Conservation (phyloP, 2,329 filamentous ascomycete genomes). For the Hansfordia pulvinata region DNA sequence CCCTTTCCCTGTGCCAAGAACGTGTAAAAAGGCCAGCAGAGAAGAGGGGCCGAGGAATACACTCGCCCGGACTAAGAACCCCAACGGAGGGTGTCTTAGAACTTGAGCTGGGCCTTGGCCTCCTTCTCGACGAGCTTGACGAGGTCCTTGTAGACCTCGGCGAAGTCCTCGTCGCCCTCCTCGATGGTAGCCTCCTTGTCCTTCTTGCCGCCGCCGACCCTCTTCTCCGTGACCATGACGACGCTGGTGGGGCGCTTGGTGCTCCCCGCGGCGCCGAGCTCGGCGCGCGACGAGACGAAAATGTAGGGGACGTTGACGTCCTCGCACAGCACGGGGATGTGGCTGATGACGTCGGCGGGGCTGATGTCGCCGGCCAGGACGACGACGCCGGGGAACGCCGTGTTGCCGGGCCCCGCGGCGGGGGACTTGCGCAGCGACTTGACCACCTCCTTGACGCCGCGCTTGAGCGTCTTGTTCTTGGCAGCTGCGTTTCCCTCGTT, state of each 20-base stretch:
- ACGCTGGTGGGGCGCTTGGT: constrained; percentile 96
- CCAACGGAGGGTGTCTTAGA: too few species aligned
- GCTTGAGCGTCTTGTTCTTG: constrained; percentile 90
- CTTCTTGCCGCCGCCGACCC: constrained; percentile 17
- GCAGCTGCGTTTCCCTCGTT: constrained; percentile 68
- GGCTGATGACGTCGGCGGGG: constrained; percentile 95
- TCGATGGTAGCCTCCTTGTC: constrained; percentile 22
- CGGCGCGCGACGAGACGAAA: constrained; percentile 83
- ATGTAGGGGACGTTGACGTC: constrained; percentile 96
- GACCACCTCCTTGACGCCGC: constrained; percentile 97
- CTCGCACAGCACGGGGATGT: constrained; percentile 95
- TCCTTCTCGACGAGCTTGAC: constrained; percentile 56
- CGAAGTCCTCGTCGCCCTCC: constrained; percentile 41
- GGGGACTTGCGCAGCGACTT: constrained; percentile 93
- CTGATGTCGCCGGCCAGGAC: constrained; percentile 95
- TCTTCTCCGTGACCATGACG: constrained; percentile 67
- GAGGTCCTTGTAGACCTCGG: constrained; percentile 49
- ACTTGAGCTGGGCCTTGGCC: constrained; percentile 38
- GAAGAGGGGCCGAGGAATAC: too few species aligned
- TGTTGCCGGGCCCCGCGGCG: constrained; percentile 48
- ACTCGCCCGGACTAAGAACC: too few species aligned
- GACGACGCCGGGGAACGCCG: constrained; percentile 59
- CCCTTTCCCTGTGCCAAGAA: too few species aligned
- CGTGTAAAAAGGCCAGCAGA: too few species aligned
- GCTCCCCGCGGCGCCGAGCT: constrained; percentile 83